phyloP scores from a whole-genome alignment of 2,329 filamentous ascomycete genomes.

The Hypoxylon sp. region DNA sequence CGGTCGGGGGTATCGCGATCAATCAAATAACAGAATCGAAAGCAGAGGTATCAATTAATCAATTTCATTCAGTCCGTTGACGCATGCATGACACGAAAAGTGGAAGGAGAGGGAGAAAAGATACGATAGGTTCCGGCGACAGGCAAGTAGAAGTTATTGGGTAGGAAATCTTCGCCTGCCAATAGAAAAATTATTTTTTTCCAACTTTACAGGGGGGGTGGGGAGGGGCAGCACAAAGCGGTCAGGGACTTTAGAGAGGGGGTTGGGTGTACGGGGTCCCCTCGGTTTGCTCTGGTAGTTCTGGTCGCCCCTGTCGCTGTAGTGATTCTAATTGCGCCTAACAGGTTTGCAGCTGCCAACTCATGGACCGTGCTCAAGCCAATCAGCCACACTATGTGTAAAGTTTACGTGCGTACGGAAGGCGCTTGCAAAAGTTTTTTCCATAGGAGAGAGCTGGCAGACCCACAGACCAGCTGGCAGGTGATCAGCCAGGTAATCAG shows the following conservation, averaged over 20 bases:
- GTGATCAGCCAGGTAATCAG: no score
- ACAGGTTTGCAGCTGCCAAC: constrained; percentile 16
- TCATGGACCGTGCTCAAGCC: not conserved
- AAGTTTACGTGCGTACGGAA: not conserved
- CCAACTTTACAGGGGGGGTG: constrained; percentile 22
- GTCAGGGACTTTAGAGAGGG: constrained; percentile 24
- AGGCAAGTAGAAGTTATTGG: constrained; percentile 13
- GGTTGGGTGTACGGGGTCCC: constrained; percentile 1
- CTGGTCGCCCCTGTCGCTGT: not conserved
- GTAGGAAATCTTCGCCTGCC: constrained; percentile 13
- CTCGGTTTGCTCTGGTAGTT: no score
- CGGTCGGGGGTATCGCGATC: constrained; percentile 32
- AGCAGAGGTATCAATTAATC: constrained; percentile 23
- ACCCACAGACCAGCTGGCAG: no score
- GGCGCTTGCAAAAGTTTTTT: no score
- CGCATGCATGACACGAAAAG: constrained; percentile 38
- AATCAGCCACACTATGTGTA: constrained; percentile 1
- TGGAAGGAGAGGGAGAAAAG: constrained; percentile 28
- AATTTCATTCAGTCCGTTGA: constrained; percentile 31
- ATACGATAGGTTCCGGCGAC: constrained; percentile 36
- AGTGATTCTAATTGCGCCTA: constrained; percentile 13
- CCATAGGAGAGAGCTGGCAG: no score
- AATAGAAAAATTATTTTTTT: constrained; percentile 38
- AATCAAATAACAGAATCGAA: constrained; percentile 40
- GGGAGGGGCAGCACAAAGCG: constrained; percentile 33